phyloP scores from a whole-genome alignment of 169 alveolate species.

The Cryptosporidium felis region DNA sequence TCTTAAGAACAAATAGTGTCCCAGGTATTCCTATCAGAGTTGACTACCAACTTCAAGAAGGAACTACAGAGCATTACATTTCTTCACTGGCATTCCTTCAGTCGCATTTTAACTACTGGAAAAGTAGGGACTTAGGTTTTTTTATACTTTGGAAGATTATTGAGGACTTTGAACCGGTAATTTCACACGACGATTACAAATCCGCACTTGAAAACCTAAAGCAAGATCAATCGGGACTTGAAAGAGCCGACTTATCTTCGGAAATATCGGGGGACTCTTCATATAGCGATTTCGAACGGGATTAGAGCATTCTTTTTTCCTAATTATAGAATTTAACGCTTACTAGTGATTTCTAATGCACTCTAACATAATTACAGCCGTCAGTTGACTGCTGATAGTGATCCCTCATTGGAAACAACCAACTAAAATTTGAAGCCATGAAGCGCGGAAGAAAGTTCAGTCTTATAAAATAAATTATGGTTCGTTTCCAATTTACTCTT shows the following conservation, averaged over 20 bases:
- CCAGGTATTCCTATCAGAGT: constrained; percentile 73
- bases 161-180: constrained; percentile 61
- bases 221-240: constrained; percentile 43
- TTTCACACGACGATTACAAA: constrained; percentile 46
- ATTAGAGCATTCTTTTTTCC: no score
- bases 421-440: constrained; percentile 37
- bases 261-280: constrained; percentile 6
- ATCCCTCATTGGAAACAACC: constrained; percentile 62
- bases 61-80: constrained; percentile 84
- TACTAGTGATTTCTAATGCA: constrained; percentile 31
- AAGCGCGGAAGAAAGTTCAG: constrained; percentile 37
- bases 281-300: background rate
- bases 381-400: constrained; percentile 46
- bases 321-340: no score
- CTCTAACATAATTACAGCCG: constrained; percentile 24
- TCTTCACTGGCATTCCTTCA: constrained; percentile 84
- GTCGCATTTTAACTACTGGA: constrained; percentile 85
- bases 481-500: constrained; percentile 47
- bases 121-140: constrained; percentile 81
- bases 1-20: constrained; percentile 7
- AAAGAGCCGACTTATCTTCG: background rate
- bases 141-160: constrained; percentile 76
- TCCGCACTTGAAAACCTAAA: constrained; percentile 57
- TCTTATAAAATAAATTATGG: constrained; percentile 38
- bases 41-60: constrained; percentile 84